Base-by-base conservation (phyloP, 768 basidiomycete genomes). In the Suillus brevipes region DNA sequence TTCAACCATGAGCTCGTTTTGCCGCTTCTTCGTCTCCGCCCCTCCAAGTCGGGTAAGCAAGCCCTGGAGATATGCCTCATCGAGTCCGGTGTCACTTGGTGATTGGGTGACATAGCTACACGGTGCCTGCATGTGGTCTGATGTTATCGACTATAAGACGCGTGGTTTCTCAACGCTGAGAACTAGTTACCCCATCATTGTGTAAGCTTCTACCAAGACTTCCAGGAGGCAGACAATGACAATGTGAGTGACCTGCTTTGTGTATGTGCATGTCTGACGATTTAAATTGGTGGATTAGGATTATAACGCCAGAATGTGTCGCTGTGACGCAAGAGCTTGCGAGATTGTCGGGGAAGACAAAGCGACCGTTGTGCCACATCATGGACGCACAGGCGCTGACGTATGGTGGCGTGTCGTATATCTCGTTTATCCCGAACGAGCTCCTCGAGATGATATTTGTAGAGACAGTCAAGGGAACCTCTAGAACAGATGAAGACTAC, bases 391-490 rank as follows among this genome's bases (percentile, higher is more conserved):
- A 67, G 60, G 74, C 66, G 2, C 52, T 66, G 53, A 25, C 34
- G 20, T 59, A 64, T 10, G 59, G 64, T 10, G 59, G 37, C 43
- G 25, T 23, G 28, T 4, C 66, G 16, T 66, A 20, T 40, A 64
- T 69, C 53, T 74, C 74, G 43, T 40, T 57, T n/a, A 37, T 75
- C 23, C 75, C 74, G 23, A 66, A 69, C 59, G 74, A 75, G 53
- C 40, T 77, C 50, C 57, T 75, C 40, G 68, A 65, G n/a, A 67
- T 74, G 65, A 68, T 75, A 40, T 74, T 75, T 58, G 53, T 66
- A 47, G 68, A 72, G 61, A 70, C 61, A 36, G 57, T 68, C 10
- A 58, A 20, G 34, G 65, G 56, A 20, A 49, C 70, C n/a, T 38
- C 42, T 60, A 37, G 25, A 31, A 37, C 62, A 31, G 56, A 63